Evolutionary conservation across 768 basidiomycete species (phyloP).

Genomic region (Auricularia heimuer): DNA sequence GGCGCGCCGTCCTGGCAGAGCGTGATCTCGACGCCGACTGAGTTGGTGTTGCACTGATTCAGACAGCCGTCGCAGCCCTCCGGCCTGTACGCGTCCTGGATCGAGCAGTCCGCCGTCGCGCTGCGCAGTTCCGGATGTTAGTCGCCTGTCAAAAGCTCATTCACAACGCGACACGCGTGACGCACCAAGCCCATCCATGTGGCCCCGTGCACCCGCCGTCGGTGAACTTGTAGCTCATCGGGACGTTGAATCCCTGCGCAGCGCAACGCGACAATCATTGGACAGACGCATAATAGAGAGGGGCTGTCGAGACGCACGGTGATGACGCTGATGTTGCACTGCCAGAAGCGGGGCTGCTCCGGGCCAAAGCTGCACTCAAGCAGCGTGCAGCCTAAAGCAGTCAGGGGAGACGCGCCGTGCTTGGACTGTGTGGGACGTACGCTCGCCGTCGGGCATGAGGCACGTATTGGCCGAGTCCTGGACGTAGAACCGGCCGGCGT

Average conservation of each 20-base stretch:
- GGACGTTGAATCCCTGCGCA: neutral
- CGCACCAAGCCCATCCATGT: neutral
- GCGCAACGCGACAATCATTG: neutral
- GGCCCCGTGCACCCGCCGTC: neutral
- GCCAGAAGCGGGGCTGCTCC: neutral
- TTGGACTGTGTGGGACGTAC: neutral
- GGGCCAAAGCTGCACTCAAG: neutral
- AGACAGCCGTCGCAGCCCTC: conserved; percentile 1
- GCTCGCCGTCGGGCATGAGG: neutral
- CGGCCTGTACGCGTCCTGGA: neutral
- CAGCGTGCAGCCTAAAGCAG: neutral
- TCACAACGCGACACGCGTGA: neutral
- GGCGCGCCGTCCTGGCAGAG: neutral
- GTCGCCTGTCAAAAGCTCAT: no score
- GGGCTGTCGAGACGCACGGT: neutral
- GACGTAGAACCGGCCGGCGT: neutral
- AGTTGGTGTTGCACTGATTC: conserved; percentile 1
- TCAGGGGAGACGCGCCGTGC: neutral
- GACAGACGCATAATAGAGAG: neutral
- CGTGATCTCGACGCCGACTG: neutral
- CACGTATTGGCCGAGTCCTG: neutral
- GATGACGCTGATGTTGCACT: conserved; percentile 2
- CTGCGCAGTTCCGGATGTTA: neutral
- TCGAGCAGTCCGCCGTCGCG: neutral
- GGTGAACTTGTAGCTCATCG: conserved; percentile 1